Percentiles rank a stretch among this genome's conserved stretches.
phyloP scores from a whole-genome alignment of 2,329 filamentous ascomycete genomes.

The Periglandula ipomoeae region DNA sequence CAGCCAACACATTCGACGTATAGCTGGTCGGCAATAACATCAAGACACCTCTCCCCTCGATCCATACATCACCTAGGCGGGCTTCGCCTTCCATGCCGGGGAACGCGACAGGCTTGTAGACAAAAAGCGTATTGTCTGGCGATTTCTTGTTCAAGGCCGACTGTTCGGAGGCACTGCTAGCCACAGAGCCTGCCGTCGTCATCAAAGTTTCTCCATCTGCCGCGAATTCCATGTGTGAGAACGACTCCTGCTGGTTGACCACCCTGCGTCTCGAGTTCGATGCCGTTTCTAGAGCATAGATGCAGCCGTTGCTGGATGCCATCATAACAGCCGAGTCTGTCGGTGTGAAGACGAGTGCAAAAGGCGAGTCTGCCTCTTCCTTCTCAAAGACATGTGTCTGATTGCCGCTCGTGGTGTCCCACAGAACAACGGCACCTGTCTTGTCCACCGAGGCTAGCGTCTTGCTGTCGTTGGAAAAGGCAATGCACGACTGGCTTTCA shows the following conservation, averaged over 20 bases:
- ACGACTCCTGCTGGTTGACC: slow-evolving; percentile 8
- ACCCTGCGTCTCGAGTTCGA: slow-evolving; percentile 5
- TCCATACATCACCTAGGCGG: slow-evolving; percentile 8
- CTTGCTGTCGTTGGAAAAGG: slow-evolving; percentile 12
- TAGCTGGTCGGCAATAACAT: slow-evolving; percentile 8
- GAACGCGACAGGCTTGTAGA: slow-evolving; percentile 9
- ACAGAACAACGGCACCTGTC: slow-evolving; percentile 11
- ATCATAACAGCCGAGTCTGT: slow-evolving; percentile 7
- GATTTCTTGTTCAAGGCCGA: slow-evolving; percentile 5
- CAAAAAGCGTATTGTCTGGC: slow-evolving; percentile 6
- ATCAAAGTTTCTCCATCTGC: slow-evolving; percentile 6
- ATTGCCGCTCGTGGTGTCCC: slow-evolving; percentile 8
- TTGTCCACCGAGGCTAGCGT: slow-evolving; percentile 10
- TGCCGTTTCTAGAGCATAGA: slow-evolving; percentile 7
- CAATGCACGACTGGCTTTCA: slow-evolving; percentile 7
- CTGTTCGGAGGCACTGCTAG: slow-evolving; percentile 1
- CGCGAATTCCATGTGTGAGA: slow-evolving; percentile 7
- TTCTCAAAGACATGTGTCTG: slow-evolving; percentile 4
- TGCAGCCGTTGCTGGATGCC: slow-evolving; percentile 6
- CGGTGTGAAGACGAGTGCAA: slow-evolving; percentile 5
- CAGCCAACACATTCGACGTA: slow-evolving; percentile 6
- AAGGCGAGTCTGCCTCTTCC: slow-evolving; percentile 3
- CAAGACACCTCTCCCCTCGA: slow-evolving; percentile 7
- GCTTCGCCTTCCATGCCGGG: slow-evolving; percentile 9
- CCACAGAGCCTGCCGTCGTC: slow-evolving; percentile 8